Conservation (phyloP, 73 alveolate genomes). For the Urostyla sp. region DNA sequence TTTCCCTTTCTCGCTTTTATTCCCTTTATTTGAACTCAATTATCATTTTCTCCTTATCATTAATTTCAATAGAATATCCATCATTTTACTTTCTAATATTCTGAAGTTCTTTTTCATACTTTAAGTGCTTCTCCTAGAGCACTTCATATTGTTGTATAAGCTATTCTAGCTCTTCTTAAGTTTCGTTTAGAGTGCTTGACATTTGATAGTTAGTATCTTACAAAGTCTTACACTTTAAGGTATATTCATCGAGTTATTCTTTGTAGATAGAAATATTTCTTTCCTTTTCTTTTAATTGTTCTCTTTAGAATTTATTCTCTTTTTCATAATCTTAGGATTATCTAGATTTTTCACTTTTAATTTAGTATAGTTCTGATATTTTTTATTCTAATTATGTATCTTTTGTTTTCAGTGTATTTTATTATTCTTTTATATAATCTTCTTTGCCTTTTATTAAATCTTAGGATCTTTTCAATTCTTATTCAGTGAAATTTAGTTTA, state of each 20-base stretch:
- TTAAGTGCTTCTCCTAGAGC: background rate
- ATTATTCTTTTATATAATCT: conserved; percentile 38
- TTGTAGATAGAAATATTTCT: background rate
- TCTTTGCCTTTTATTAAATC: background rate
- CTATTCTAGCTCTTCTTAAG: conserved; percentile 19
- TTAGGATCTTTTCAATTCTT: conserved; percentile 2
- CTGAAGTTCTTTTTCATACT: background rate
- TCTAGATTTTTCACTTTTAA: background rate
- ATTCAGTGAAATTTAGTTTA: no score
- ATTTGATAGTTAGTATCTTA: conserved; percentile 25
- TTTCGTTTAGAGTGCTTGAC: background rate
- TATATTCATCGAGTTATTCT: conserved; percentile 15
- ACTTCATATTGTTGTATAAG: conserved; percentile 3
- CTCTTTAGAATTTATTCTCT: background rate
- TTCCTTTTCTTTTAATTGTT: background rate
- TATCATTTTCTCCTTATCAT: background rate
- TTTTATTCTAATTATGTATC: background rate
- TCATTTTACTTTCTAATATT: background rate
- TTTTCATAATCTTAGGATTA: background rate
- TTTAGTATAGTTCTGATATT: background rate
- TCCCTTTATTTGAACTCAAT: conserved; percentile 3
- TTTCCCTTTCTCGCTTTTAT: background rate
- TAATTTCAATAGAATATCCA: conserved; percentile 6
- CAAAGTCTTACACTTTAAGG: background rate
- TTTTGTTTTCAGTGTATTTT: background rate